A percentile compares a stretch with the other conserved stretches of the same genome.
These are phyloP conservation scores for Amanita muscaria DNA, from an alignment of 768 basidiomycete species.

Conservation along the genomic window DNA sequence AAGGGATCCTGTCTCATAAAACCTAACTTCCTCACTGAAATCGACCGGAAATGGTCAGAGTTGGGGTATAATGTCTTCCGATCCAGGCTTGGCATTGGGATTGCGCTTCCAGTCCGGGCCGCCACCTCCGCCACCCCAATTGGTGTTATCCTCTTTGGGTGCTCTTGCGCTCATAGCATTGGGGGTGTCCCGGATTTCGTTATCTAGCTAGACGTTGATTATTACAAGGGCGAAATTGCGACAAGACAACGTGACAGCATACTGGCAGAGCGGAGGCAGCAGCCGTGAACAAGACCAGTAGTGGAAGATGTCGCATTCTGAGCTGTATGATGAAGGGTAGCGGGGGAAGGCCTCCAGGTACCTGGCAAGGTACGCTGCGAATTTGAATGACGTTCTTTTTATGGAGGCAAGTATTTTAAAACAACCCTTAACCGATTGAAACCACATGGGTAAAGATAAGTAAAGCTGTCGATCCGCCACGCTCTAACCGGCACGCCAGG, in stretches of 20 bases:
- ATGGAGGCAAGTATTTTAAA: conserved; percentile 14
- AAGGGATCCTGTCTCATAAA: too few species aligned
- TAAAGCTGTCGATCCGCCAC: conserved; percentile 27
- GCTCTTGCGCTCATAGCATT: too few species aligned
- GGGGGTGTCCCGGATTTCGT: too few species aligned
- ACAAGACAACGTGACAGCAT: conserved; percentile 17
- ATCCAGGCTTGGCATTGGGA: too few species aligned
- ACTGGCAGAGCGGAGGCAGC: conserved; percentile 31
- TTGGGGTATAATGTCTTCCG: too few species aligned
- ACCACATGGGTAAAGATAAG: conserved; percentile 19
- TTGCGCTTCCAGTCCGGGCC: too few species aligned
- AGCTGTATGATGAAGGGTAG: conserved; percentile 17
- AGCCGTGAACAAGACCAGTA: conserved; percentile 26
- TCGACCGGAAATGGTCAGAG: too few species aligned
- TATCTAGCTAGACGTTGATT: too few species aligned
- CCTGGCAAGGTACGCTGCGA: conserved; percentile 14
- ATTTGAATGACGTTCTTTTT: conserved; percentile 21
- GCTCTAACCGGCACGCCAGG: conserved; percentile 11
- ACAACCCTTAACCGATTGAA: conserved; percentile 25
- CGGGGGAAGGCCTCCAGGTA: conserved; percentile 17
- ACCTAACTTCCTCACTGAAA: too few species aligned
- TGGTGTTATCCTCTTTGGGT: too few species aligned
- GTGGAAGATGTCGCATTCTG: conserved; percentile 25
- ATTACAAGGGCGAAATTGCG: too few species aligned
- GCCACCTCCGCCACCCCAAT: too few species aligned